phyloP scores from a whole-genome alignment of 352 stramenopile species.

The Globisporangium emineosum region DNA sequence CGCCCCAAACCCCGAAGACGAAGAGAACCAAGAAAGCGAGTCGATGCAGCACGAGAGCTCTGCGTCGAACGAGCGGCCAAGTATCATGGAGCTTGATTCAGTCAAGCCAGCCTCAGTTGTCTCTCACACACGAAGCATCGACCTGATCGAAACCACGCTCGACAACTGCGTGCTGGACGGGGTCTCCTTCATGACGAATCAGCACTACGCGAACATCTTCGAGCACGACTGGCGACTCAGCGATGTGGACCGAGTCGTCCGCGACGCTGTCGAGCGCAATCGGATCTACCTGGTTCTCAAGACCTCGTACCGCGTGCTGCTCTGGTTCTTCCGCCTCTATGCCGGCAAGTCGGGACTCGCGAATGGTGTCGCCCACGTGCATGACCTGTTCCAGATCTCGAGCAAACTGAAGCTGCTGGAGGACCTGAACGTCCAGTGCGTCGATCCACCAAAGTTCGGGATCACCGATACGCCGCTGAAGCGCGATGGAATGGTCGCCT shows the following conservation, averaged over 20 bases:
- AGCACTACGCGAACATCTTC: slow-evolving; percentile 46
- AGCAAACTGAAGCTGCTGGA: slow-evolving; percentile 52
- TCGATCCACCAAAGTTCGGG: slow-evolving; percentile 45
- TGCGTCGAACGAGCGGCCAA: background rate
- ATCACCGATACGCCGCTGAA: slow-evolving; percentile 43
- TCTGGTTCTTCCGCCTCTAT: slow-evolving; percentile 66
- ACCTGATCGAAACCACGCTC: background rate
- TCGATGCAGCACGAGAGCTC: background rate
- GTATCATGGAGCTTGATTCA: background rate
- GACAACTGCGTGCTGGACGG: slow-evolving; percentile 32
- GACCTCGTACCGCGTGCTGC: slow-evolving; percentile 49
- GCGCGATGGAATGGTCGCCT: slow-evolving; percentile 43
- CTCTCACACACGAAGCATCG: slow-evolving; percentile 4
- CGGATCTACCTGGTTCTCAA: slow-evolving; percentile 44
- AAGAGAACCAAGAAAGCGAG: background rate
- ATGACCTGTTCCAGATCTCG: slow-evolving; percentile 44
- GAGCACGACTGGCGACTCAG: slow-evolving; percentile 46
- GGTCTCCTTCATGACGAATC: slow-evolving; percentile 22
- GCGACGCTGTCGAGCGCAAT: slow-evolving; percentile 62
- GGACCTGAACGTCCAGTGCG: slow-evolving; percentile 51
- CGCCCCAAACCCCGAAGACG: slow-evolving; percentile 16
- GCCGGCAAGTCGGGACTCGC: slow-evolving; percentile 28
- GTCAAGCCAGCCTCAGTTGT: background rate
- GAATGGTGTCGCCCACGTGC: slow-evolving; percentile 11
- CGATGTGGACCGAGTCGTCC: slow-evolving; percentile 52